Conservation (phyloP, 805 yeast species). For the Saturnispora serradocipensis region DNA sequence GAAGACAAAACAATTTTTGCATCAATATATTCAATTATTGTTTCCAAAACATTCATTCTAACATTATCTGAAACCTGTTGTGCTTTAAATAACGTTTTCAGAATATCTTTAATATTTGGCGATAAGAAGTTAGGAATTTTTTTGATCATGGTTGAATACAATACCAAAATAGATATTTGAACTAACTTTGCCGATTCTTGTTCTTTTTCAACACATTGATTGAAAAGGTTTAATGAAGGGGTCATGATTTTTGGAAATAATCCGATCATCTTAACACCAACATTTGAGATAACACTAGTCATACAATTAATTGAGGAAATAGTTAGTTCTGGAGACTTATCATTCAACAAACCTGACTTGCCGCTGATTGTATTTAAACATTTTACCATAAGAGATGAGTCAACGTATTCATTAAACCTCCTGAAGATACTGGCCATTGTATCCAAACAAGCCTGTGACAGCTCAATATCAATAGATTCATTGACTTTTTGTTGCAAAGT, state of each 20-base stretch:
- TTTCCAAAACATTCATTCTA: slow-evolving; percentile 52
- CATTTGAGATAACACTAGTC: slow-evolving; percentile 55
- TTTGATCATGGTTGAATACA: slow-evolving; percentile 67
- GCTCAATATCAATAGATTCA: slow-evolving; percentile 33
- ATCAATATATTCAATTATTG: slow-evolving; percentile 61
- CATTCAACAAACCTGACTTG: slow-evolving; percentile 43
- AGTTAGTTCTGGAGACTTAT: slow-evolving; percentile 44
- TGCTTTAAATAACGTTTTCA: slow-evolving; percentile 49
- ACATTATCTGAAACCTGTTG: slow-evolving; percentile 49
- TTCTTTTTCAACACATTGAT: slow-evolving; percentile 25
- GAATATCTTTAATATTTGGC: slow-evolving; percentile 55
- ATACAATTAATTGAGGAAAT: slow-evolving; percentile 69
- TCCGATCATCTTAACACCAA: slow-evolving; percentile 84
- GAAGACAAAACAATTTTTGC: slow-evolving; percentile 51
- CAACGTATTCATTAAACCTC: slow-evolving; percentile 49
- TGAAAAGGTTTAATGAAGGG: slow-evolving; percentile 56
- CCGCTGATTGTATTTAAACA: slow-evolving; percentile 42
- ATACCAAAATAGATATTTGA: slow-evolving; percentile 62
- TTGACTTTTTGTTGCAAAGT: slow-evolving; percentile 35
- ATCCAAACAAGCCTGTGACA: slow-evolving; percentile 64
- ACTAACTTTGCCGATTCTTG: slow-evolving; percentile 32
- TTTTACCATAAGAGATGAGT: slow-evolving; percentile 37
- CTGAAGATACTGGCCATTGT: slow-evolving; percentile 53
- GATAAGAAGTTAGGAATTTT: slow-evolving; percentile 80
- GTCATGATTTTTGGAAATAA: slow-evolving; percentile 78